phyloP scores from a whole-genome alignment of 2,329 filamentous ascomycete species.

The Colletotrichum tanaceti region DNA sequence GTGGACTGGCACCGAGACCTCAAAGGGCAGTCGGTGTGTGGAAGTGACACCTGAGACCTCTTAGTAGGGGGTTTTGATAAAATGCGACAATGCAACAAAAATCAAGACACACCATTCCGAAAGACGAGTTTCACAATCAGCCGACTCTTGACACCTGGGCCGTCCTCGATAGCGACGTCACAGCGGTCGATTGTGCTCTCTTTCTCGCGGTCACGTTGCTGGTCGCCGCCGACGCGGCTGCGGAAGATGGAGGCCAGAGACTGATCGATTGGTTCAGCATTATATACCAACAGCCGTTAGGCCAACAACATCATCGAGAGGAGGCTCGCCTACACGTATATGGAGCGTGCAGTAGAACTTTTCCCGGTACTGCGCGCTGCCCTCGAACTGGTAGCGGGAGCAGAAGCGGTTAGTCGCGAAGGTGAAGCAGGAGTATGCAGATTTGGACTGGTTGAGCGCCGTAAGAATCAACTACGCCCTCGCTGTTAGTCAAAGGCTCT shows the following conservation, averaged over 20 bases:
- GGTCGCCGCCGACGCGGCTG: conserved; percentile 69
- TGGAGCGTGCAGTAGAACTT: conserved; percentile 81
- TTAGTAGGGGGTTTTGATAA: conserved; percentile 18
- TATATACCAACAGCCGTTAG: conserved; percentile 1
- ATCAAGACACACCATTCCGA: conserved; percentile 70
- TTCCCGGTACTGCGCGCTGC: conserved; percentile 61
- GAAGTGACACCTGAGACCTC: conserved; percentile 72
- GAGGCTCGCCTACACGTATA: conserved; percentile 65
- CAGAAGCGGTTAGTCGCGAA: conserved; percentile 78
- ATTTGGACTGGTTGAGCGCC: conserved; percentile 82
- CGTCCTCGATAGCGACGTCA: conserved; percentile 79
- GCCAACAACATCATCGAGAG: background rate
- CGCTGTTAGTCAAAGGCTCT: background rate
- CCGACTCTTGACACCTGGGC: conserved; percentile 76
- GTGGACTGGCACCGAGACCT: conserved; percentile 78
- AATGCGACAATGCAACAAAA: background rate
- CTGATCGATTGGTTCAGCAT: conserved; percentile 49
- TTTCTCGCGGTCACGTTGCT: conserved; percentile 67
- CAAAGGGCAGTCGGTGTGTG: conserved; percentile 81
- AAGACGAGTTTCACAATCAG: conserved; percentile 80
- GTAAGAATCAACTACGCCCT: conserved; percentile 73
- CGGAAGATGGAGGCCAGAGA: conserved; percentile 80
- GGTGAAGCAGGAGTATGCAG: conserved; percentile 79
- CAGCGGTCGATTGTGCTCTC: conserved; percentile 80
- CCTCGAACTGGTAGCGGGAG: conserved; percentile 75